Conservation (phyloP, 1,284 basidiomycete genomes). For the Ustilago nuda region DNA sequence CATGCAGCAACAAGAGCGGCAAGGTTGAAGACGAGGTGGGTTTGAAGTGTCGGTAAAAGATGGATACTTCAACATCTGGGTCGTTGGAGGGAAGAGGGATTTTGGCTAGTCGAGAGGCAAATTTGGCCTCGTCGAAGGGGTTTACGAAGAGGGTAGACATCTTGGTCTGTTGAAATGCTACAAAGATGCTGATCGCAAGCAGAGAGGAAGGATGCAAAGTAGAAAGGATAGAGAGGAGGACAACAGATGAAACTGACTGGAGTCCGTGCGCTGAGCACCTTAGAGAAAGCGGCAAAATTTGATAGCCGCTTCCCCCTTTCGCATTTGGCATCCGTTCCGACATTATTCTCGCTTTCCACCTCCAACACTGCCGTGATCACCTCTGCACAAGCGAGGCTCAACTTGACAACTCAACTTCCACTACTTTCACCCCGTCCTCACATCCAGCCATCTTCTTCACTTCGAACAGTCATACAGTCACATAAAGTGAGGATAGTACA, state of each 20-base stretch:
- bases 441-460: background rate
- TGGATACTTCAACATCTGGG: constrained; percentile 21
- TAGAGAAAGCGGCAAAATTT: background rate
- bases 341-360: constrained; percentile 3
- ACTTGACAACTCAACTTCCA: background rate
- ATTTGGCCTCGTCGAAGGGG: constrained; percentile 23
- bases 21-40: constrained; percentile 1
- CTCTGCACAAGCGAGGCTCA: constrained; percentile 8
- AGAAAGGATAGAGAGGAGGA: background rate
- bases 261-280: background rate
- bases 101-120: background rate
- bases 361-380: background rate
- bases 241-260: background rate
- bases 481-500: background rate
- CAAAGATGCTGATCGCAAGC: background rate
- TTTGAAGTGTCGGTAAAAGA: constrained; percentile 38
- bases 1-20: constrained; percentile 68
- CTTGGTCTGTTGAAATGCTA: background rate
- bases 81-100: constrained; percentile 20
- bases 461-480: background rate
- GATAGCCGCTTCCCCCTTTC: constrained; percentile 1
- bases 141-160: constrained; percentile 12
- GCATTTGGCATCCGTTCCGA: constrained; percentile 1
- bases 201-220: background rate
- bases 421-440: background rate